A percentile compares a stretch with the other conserved stretches of the same genome.
phyloP scores from a whole-genome alignment of 768 basidiomycete species.

The Leccinum fibrillosum region DNA sequence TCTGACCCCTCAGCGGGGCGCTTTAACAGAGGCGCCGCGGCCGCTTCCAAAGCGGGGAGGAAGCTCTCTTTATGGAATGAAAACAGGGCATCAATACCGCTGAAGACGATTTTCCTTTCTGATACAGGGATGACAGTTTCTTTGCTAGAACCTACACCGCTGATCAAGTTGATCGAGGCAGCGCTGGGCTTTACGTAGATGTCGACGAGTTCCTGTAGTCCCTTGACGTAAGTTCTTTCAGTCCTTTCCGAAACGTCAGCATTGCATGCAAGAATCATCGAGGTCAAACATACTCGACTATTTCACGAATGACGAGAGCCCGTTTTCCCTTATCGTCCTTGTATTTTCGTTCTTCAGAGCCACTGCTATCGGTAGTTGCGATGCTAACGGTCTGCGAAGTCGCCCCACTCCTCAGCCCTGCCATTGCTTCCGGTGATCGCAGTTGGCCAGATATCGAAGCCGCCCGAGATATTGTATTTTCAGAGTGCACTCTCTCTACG shows the following conservation, averaged over 20 bases:
- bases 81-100: slow-evolving; percentile 83
- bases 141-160: slow-evolving; percentile 66
- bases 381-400: slow-evolving; percentile 69
- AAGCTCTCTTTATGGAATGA: slow-evolving; percentile 93
- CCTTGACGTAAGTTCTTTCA: slow-evolving; percentile 91
- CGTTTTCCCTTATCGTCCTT: slow-evolving; percentile 90
- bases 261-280: background rate
- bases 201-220: slow-evolving; percentile 89
- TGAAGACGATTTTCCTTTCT: slow-evolving; percentile 91
- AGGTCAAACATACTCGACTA: slow-evolving; percentile 67
- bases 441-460: slow-evolving; percentile 54
- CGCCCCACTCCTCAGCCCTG: slow-evolving; percentile 55
- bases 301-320: slow-evolving; percentile 82
- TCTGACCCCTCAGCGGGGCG: slow-evolving; percentile 42
- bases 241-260: slow-evolving; percentile 52
- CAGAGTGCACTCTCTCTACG: slow-evolving; percentile 42
- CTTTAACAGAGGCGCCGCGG: slow-evolving; percentile 65
- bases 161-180: slow-evolving; percentile 63
- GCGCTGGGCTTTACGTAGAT: slow-evolving; percentile 91
- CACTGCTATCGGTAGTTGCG: slow-evolving; percentile 67
- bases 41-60: slow-evolving; percentile 83
- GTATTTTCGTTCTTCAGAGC: slow-evolving; percentile 81
- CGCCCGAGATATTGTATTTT: slow-evolving; percentile 53
- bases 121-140: slow-evolving; percentile 82
- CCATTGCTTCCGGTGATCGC: slow-evolving; percentile 62